Evolutionary conservation across 306 rosid species (phyloP), one percentile per base, ranked within the genome.

Genomic region (Dicorynia guianensis): DNA sequence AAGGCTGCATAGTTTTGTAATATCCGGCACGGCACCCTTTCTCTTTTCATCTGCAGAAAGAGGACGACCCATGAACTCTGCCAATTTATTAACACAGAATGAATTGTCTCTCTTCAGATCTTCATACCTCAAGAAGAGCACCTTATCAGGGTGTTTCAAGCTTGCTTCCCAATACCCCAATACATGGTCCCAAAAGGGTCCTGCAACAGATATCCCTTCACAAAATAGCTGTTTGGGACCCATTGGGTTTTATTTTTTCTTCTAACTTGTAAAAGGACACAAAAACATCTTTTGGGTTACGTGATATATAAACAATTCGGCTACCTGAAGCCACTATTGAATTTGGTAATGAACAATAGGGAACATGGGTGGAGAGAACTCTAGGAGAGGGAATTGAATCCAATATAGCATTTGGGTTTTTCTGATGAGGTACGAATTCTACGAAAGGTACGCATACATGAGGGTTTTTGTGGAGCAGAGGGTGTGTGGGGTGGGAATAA

Each of bases 121-220:
- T 35, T 77, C 76, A 3, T 34, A 82, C 34, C 48, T 76, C 4
- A 64, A 14, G 59, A 76, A 64, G 3, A 76, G 4, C 4, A 67
- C 60, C 69, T 34, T 76, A 17, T 66, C 17, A 3, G 76, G 82
- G 9, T 3, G 54, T 59, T 67, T 43, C 55, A 82, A 57, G 44
- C 76, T 72, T 14, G 74, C 66, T 8, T 30, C 50, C 74, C 81
- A 70, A 4, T 62, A 76, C 10, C 75, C 71, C 7, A 66, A n/a
- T 11, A 44, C 69, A 74, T 74, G 54, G 42, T 66, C 66, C 79
- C 68, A 77, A 49, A 66, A 72, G 10, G 82, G 72, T 3, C 76
- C 82, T 6, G 2, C 11, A 3, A n/a, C 0, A 42, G 42, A 34
- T 8, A 57, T 25, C 48, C 76, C 79, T 11, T 39, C 44, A 62